Base-by-base conservation (phyloP, 257 asterid genomes). In the Solanum dulcamara region DNA sequence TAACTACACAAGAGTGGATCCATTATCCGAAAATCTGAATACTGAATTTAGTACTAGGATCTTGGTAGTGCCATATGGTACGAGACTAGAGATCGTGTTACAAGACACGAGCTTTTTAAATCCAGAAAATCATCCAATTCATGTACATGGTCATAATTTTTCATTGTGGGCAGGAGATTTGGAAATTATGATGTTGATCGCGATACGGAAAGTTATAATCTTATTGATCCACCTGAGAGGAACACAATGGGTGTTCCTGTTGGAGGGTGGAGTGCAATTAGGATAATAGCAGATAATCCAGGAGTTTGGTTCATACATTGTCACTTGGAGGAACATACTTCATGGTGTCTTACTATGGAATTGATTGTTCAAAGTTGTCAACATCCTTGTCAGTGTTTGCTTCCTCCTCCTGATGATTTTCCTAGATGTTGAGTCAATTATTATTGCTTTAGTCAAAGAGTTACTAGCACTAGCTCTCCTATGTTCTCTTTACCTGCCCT, bases 241-340 rank as follows among this genome's bases (percentile, higher is more conserved):
- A 94, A 95, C 86, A 95, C 98, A 32, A 94, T 95, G 87, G 96
- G 91, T 1, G 98, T 95, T 24, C 98, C 98, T n/a, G 42, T 89
- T 24, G 98, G 96, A 4, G 98, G 98, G 81, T 95, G 98, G 98
- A 97, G 97, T 2, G 98, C 94, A 18, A 88, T 94, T 8, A 87
- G 98, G 20, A 53, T 95, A 6, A 80, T 59, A 40, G 90, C 98
- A 0, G 93, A 94, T 84, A 95, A 95, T 87, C 98, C 98, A 0
- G 98, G 98, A 2, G 98, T 93, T 2, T 94, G 98, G 98, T 95
- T 91, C 70, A 77, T 95, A 40, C 98, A 95, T 87, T 95, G 98
- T 80, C 98, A 95, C 75, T 92, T 95, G 17, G 97, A 95, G 87
- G 95, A 90, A 84, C 98, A 95, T 84, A 93, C 94, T 0, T 86